Evolutionary conservation across 345 rosid species (phyloP), one percentile per base, ranked within the genome.

Genomic region (Passiflora organensis): DNA sequence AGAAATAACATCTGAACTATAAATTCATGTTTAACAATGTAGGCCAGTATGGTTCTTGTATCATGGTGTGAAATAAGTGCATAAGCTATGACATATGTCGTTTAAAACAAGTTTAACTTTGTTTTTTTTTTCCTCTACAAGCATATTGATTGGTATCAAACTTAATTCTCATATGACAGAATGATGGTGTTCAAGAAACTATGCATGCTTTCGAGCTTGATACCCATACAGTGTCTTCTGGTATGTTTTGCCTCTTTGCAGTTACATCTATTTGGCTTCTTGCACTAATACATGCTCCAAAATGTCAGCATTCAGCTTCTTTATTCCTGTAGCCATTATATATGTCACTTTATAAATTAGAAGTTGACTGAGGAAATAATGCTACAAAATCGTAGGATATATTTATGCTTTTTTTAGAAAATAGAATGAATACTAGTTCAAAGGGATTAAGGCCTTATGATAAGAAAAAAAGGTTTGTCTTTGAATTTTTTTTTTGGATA

Each of bases 181-280:
- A 56, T 43, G 25, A 32, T 49, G 48, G 48, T 45, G 71, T 37
- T 54, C 73, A 54, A 60, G 69, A 61, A 67, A 55, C 73, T 15
- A 69, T 88, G 52, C 84, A 79, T 53, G 81, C 82, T 37, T 84
- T 66, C 68, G 90, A 80, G 79, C 58, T 68, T 42, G 81, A 88
- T 60, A 59, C 37, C 9, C 62, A 80, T 50, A 64, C 78, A 39
- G 77, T 72, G 59, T 67, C 63, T 74, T 47, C 74, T 60, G 82
- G 98, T 91, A 85, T 55, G 81, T 64, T 59, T 55, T 52, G 55
- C 36, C 45, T 54, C 25, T 13, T 25, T n/a, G n/a, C n/a, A n/a
- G 19, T 18, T 48, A 47, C 0, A 13, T 49, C 23, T 13, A 23
- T n/a, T 32, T 17, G 44, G 21, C 5, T 14, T 50, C 43, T 41